Evolutionary conservation across 768 basidiomycete species (phyloP).

Genomic region (Naganishia antarctica): DNA sequence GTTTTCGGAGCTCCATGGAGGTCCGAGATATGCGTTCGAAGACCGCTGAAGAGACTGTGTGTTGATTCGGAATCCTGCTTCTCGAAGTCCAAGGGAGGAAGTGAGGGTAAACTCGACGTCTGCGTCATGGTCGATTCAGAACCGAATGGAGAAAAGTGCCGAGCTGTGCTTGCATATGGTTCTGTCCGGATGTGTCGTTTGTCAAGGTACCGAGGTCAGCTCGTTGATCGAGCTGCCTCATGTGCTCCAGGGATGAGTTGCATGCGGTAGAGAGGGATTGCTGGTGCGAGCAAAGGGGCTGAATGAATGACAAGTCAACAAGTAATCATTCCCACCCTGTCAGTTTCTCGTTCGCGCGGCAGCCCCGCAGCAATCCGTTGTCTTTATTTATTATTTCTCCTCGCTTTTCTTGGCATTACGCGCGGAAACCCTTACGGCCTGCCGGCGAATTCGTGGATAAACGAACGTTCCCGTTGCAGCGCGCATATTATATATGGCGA

Average conservation of each 20-base stretch:
- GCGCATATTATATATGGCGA: too few species aligned
- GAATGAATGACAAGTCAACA: too few species aligned
- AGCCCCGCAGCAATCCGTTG: slow-evolving; percentile 11
- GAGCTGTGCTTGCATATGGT: neutral
- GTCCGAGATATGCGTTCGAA: neutral
- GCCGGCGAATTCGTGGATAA: too few species aligned
- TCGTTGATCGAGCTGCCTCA: neutral
- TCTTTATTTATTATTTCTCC: neutral
- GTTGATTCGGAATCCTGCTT: neutral
- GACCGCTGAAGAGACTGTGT: neutral
- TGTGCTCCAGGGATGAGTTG: neutral
- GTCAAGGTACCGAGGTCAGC: neutral
- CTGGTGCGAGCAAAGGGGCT: too few species aligned
- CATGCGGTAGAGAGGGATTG: neutral
- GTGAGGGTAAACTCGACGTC: neutral
- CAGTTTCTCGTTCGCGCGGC: too few species aligned
- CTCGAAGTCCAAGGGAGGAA: neutral
- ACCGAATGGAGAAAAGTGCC: neutral
- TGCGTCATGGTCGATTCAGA: neutral
- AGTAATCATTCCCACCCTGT: too few species aligned
- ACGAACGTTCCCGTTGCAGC: too few species aligned
- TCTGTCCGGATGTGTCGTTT: neutral
- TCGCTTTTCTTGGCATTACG: too few species aligned
- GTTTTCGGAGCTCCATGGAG: slow-evolving; percentile 1
- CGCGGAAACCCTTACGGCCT: too few species aligned